These are phyloP conservation scores for Pueraria montana DNA, from an alignment of 306 rosid genomes.

Conservation along the genomic window DNA sequence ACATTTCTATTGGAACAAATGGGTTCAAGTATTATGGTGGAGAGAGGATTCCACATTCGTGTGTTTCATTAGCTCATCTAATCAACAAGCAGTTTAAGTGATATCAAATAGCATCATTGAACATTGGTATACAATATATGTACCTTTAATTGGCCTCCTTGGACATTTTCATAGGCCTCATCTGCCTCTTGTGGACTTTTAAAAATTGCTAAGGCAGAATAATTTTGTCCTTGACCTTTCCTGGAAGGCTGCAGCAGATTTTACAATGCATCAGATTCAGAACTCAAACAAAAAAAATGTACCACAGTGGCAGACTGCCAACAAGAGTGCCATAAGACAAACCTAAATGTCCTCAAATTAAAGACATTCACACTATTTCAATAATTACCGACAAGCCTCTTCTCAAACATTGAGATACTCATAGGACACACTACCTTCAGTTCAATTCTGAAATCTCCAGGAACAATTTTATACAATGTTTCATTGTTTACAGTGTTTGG, in stretches of 20 bases:
- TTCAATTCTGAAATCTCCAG: constrained; percentile 70
- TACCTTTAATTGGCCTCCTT: constrained; percentile 70
- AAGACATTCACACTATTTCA: constrained; percentile 18
- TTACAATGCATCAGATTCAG: constrained; percentile 15
- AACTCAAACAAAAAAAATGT: constrained; percentile 30
- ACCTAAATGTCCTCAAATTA: constrained; percentile 15
- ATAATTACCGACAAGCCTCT: constrained; percentile 31
- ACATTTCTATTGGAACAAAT: constrained; percentile 22
- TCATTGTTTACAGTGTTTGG: constrained; percentile 58
- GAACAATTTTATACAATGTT: constrained; percentile 61
- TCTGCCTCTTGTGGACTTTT: constrained; percentile 67
- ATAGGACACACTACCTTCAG: constrained; percentile 62
- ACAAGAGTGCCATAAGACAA: constrained; percentile 28
- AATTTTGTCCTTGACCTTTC: constrained; percentile 56
- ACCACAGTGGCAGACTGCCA: constrained; percentile 20
- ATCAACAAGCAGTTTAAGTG: constrained; percentile 1
- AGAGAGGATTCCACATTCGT: constrained; percentile 7
- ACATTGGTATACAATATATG: neutral
- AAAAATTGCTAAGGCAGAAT: constrained; percentile 72
- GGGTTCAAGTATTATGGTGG: neutral
- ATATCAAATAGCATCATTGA: constrained; percentile 12
- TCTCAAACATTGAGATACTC: constrained; percentile 3
- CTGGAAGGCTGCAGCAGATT: constrained; percentile 63
- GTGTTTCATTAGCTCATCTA: constrained; percentile 29
- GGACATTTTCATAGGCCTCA: constrained; percentile 64